Percentiles rank a stretch among this genome's conserved stretches.
Conservation (phyloP, 441 rosid species). For the Raphanus hybrid region DNA sequence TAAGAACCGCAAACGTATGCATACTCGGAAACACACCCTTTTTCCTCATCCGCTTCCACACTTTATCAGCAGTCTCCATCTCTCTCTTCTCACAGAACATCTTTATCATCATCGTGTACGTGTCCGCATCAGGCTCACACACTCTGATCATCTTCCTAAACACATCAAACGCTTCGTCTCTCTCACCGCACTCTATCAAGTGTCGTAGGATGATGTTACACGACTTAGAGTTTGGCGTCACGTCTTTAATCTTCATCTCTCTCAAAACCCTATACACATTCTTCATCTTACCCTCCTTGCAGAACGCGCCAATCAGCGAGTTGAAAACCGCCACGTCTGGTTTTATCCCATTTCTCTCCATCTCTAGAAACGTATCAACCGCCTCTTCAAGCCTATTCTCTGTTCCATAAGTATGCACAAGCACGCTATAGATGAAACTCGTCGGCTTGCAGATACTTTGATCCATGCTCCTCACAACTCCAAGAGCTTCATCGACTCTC, state of each 20-base stretch:
- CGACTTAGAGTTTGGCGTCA: conserved; percentile 75
- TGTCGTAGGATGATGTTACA: conserved; percentile 68
- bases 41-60: conserved; percentile 79
- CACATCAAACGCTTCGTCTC: conserved; percentile 70
- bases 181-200: conserved; percentile 64
- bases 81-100: conserved; percentile 75
- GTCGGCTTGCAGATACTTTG: conserved; percentile 58
- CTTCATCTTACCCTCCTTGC: conserved; percentile 69
- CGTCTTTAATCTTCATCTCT: conserved; percentile 68
- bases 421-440: conserved; percentile 76
- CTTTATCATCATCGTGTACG: conserved; percentile 91
- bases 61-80: conserved; percentile 64
- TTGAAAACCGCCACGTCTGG: conserved; percentile 75
- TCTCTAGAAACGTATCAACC: conserved; percentile 70
- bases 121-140: conserved; percentile 89
- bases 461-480: conserved; percentile 67
- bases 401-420: conserved; percentile 77
- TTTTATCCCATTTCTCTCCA: conserved; percentile 74
- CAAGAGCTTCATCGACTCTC: conserved; percentile 87
- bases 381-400: conserved; percentile 85
- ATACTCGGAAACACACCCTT: conserved; percentile 78
- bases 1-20: conserved; percentile 81
- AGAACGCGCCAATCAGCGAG: conserved; percentile 78
- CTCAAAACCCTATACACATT: conserved; percentile 72
- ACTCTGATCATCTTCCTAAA: conserved; percentile 74